phyloP scores from a whole-genome alignment of 108 stramenopile species.

The Skeletonema marinoi region DNA sequence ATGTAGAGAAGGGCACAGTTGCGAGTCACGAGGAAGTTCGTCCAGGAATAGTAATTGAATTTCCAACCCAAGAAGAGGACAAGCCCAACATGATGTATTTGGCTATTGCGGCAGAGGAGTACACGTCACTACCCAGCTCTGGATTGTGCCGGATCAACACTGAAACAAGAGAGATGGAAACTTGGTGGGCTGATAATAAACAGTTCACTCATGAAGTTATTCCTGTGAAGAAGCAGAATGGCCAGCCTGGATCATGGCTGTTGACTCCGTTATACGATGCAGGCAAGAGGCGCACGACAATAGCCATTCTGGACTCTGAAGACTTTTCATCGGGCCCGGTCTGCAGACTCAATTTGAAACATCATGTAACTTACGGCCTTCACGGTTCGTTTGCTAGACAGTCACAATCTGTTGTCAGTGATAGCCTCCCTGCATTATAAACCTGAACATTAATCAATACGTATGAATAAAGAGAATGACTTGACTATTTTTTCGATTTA shows the following conservation, averaged over 20 bases:
- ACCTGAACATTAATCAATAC: not conserved
- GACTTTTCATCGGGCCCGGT: not conserved
- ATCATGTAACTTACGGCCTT: not conserved
- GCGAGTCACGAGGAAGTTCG: slow-evolving; percentile 12
- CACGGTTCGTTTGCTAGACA: not conserved
- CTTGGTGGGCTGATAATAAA: slow-evolving; percentile 23
- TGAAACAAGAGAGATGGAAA: slow-evolving; percentile 7
- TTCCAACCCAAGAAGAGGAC: slow-evolving; percentile 17
- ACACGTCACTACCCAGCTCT: slow-evolving; percentile 10
- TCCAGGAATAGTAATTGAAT: slow-evolving; percentile 22
- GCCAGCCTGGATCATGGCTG: slow-evolving; percentile 20
- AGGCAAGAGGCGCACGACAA: slow-evolving; percentile 12
- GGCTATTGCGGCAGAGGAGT: slow-evolving; percentile 10
- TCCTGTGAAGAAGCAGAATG: slow-evolving; percentile 24
- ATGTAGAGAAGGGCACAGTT: not conserved
- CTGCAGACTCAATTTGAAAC: not conserved
- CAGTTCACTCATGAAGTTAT: slow-evolving; percentile 13
- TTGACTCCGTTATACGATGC: slow-evolving; percentile 15
- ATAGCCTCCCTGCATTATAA: not conserved
- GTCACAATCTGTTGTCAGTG: not conserved
- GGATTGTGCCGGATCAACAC: slow-evolving; percentile 16
- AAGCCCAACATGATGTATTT: slow-evolving; percentile 15
- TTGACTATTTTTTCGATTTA: not conserved
- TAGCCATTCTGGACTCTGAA: slow-evolving; percentile 22
- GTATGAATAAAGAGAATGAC: not conserved